Evolutionary conservation across 352 stramenopile genomes (phyloP).

Genomic region (Phytophthora fragariaefolia): DNA sequence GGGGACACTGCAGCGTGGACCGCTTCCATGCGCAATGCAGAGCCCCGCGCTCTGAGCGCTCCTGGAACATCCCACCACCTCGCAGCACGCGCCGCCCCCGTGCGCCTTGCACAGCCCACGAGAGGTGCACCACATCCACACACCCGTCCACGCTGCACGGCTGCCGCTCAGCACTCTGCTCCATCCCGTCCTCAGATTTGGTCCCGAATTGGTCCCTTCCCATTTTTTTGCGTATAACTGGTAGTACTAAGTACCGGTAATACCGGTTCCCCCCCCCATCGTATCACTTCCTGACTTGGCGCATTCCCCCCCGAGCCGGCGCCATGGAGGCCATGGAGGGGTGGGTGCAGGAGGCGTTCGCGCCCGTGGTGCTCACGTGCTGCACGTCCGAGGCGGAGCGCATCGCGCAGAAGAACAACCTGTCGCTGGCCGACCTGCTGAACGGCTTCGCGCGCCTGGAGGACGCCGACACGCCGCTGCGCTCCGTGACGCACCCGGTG

Average conservation of each 20-base stretch:
- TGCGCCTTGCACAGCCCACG: slow-evolving; percentile 8
- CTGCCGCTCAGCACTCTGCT: neutral
- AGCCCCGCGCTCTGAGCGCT: neutral
- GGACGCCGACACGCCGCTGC: slow-evolving; percentile 72
- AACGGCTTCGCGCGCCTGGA: slow-evolving; percentile 74
- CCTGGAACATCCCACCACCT: neutral
- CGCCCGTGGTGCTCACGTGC: slow-evolving; percentile 83
- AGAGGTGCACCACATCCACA: neutral
- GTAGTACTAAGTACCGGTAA: too few species aligned
- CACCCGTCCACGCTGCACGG: neutral
- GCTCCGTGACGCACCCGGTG: slow-evolving; percentile 75
- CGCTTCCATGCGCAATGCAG: slow-evolving; percentile 2
- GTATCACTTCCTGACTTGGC: neutral
- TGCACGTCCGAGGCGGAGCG: slow-evolving; percentile 79
- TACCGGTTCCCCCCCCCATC: too few species aligned
- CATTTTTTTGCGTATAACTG: too few species aligned
- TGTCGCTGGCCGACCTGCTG: slow-evolving; percentile 76
- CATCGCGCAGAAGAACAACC: slow-evolving; percentile 82
- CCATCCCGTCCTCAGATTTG: too few species aligned
- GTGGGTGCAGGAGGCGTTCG: slow-evolving; percentile 83
- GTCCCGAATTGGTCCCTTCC: too few species aligned
- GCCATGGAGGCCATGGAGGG: slow-evolving; percentile 64
- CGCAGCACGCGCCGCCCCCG: neutral
- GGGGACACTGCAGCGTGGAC: neutral
- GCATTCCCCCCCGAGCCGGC: neutral